These are phyloP conservation scores for Eurotiales sp. DNA, from an alignment of 2,329 filamentous ascomycete species.

Conservation along the genomic window DNA sequence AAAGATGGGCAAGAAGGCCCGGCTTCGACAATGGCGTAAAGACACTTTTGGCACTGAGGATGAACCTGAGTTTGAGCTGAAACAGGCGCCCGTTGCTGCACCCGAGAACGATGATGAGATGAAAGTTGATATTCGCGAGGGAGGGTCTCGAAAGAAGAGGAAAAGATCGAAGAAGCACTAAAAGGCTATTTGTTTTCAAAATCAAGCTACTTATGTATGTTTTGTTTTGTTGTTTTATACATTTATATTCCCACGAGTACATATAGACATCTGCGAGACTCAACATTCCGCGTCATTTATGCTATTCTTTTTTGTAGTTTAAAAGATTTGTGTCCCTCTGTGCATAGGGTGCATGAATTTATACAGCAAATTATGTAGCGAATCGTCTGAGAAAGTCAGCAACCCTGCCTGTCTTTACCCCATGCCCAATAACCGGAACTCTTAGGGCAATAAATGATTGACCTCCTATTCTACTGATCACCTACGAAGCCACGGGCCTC, in stretches of 20 bases:
- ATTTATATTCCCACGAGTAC: background rate
- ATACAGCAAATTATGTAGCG: no score
- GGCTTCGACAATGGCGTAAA: conserved; percentile 79
- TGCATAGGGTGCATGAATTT: no score
- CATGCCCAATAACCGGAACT: no score
- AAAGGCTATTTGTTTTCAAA: background rate
- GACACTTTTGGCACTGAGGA: conserved; percentile 63
- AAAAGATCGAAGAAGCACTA: conserved; percentile 45
- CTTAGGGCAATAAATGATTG: no score
- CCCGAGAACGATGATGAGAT: conserved; percentile 24
- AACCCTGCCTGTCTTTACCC: no score
- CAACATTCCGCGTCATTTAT: no score
- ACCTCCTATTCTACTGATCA: no score
- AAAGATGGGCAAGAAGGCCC: conserved; percentile 84
- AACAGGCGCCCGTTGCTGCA: conserved; percentile 20
- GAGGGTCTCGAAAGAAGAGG: conserved; percentile 38
- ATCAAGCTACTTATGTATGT: conserved; percentile 19
- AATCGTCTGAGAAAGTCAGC: no score
- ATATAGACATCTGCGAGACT: no score
- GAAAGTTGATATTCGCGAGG: conserved; percentile 42
- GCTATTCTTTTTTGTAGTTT: no score
- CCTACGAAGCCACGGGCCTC: no score
- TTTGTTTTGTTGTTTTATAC: background rate
- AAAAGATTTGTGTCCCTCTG: no score
- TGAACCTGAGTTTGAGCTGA: conserved; percentile 38